Conservation (phyloP, 139 green algal species). For the Edaphochlamys debaryana region DNA sequence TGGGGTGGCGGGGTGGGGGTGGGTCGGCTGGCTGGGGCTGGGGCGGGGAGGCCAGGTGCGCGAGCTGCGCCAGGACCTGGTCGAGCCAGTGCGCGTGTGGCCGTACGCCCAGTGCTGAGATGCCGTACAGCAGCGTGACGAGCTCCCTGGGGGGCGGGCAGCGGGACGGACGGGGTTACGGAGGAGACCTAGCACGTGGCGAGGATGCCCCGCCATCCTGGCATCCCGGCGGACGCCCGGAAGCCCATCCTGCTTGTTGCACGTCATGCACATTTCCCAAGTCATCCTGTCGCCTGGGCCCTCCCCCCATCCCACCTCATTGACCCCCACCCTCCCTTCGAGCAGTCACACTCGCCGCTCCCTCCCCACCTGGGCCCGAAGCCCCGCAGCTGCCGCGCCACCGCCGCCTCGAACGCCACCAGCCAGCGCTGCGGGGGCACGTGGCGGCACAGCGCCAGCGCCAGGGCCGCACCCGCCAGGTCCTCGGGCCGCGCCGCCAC, state of each 20-base stretch:
- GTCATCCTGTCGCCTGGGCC: too few relatives aligned
- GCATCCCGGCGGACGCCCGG: too few relatives aligned
- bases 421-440: conserved; percentile 15
- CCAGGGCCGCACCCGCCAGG: conserved; percentile 24
- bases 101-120: neutral
- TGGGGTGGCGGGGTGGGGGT: too few relatives aligned
- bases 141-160: conserved; percentile 5
- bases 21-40: neutral
- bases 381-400: neutral
- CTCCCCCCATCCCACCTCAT: too few relatives aligned
- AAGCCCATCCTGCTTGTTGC: too few relatives aligned
- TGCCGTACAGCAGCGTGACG: conserved; percentile 26
- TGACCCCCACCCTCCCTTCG: too few relatives aligned
- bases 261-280: too few relatives aligned
- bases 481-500: neutral
- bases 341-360: too few relatives aligned
- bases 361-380: conserved; percentile 20
- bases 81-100: conserved; percentile 14
- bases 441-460: conserved; percentile 11
- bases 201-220: too few relatives aligned
- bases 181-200: too few relatives aligned
- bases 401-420: neutral
- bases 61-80: neutral
- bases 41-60: neutral
- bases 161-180: neutral